These are phyloP conservation scores for Rhodotorula sp. DNA, from an alignment of 1,284 basidiomycete genomes.

Conservation along the genomic window DNA sequence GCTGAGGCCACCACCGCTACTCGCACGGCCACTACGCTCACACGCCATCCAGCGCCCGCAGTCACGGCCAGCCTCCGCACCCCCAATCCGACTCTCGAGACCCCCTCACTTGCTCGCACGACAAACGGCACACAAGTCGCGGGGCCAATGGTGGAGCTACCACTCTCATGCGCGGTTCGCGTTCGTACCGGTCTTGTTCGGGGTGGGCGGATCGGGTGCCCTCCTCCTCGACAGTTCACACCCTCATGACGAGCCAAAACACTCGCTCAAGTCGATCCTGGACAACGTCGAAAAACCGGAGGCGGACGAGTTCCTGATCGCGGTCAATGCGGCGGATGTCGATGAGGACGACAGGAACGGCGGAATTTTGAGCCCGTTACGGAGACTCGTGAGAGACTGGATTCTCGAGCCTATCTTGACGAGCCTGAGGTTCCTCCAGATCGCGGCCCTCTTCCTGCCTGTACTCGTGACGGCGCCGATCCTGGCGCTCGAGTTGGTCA, in stretches of 20 bases:
- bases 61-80: neutral
- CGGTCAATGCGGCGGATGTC: neutral
- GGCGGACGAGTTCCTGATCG: conserved; percentile 34
- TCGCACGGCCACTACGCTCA: neutral
- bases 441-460: conserved; percentile 80
- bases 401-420: conserved; percentile 87
- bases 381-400: conserved; percentile 43
- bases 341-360: conserved; percentile 1
- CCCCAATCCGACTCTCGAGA: neutral
- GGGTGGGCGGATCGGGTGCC: conserved; percentile 15
- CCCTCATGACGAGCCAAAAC: conserved; percentile 3
- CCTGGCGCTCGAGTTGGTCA: conserved; percentile 64
- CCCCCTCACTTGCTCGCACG: neutral
- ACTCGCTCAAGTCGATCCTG: conserved; percentile 35
- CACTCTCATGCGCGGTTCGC: conserved; percentile 13
- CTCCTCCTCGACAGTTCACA: conserved; percentile 22
- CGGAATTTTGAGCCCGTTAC: conserved; percentile 8
- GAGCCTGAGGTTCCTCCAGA: conserved; percentile 75
- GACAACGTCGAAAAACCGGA: conserved; percentile 32
- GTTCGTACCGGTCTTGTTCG: conserved; percentile 19
- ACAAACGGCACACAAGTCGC: neutral
- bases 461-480: conserved; percentile 82
- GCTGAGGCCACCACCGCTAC: neutral
- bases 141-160: neutral
- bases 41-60: neutral